Evolutionary conservation across 345 rosid species (phyloP), one percentile per base, ranked within the genome.

Genomic region (Psidium guajava): DNA sequence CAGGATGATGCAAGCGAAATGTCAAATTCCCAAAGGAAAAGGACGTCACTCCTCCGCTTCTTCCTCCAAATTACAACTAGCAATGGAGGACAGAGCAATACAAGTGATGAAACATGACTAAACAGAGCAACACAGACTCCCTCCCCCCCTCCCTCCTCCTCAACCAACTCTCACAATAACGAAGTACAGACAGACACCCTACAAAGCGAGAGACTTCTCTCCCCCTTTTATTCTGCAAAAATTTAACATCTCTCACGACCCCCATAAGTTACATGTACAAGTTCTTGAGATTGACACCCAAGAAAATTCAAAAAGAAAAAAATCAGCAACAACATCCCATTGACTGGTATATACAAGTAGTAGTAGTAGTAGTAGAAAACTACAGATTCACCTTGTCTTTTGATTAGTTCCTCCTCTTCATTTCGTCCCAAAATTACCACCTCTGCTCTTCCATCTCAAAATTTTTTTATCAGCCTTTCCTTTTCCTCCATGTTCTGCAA

Each of bases 191-290:
- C 82, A 54, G 18, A 85, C n/a, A 54, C 52, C 51, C 51, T 47
- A 56, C 36, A 80, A 61, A 54, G 53, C 80, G 13, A 77, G 27
- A 77, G 83, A 80, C 83, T 80, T 57, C 55, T 51, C 42, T 32
- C 56, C 13, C 13, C 53, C 57, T 58, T 64, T 85, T 85, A 85
- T 85, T 85, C 86, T 85, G 42, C 86, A 85, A 85, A 85, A 85
- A 75, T 73, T 75, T 53, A 51, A 52, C 84, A 42, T 52, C 61
- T 73, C 82, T 82, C 57, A 14, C 81, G 77, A 58, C 82, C 84
- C 80, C 83, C 87, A 86, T 82, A 64, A 82, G 56, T 86, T 86
- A 86, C 87, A 86, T 59, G 15, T 64, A 86, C 84, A 86, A 15
- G 12, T 86, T 58, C 83, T 74, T 69, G 80, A 73, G 85, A 61